Percentiles rank a stretch among this genome's conserved stretches.
These are phyloP conservation scores for Linnemannia exigua DNA, from an alignment of 192 early-diverging fungal genomes.

Conservation along the genomic window DNA sequence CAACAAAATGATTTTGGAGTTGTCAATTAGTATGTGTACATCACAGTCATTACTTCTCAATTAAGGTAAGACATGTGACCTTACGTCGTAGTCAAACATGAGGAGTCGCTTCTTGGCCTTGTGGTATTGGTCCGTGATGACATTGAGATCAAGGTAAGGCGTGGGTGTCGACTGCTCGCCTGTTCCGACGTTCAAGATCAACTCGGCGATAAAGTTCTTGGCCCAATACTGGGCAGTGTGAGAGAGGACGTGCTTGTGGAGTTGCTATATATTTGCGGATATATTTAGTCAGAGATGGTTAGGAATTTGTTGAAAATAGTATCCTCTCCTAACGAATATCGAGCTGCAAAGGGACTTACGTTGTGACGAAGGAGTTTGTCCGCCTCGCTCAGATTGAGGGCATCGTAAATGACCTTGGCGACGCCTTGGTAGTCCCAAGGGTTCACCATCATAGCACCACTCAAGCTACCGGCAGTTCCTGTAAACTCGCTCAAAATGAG, in stretches of 20 bases:
- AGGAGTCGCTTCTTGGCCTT: conserved; percentile 82
- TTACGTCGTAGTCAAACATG: conserved; percentile 95
- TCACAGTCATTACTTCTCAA: not conserved
- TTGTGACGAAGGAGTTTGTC: conserved; percentile 76
- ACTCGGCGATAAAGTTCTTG: conserved; percentile 81
- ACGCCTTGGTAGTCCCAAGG: conserved; percentile 90
- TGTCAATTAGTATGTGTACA: not conserved
- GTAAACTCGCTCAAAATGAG: conserved; percentile 97
- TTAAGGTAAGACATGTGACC: not conserved
- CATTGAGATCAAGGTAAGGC: conserved; percentile 58
- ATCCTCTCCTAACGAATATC: not conserved
- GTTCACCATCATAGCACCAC: conserved; percentile 87
- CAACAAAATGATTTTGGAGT: not conserved
- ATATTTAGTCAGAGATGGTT: not conserved
- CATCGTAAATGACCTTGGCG: conserved; percentile 81
- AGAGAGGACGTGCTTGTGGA: conserved; percentile 83
- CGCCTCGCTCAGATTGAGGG: conserved; percentile 72
- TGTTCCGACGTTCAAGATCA: conserved; percentile 65
- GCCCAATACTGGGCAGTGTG: conserved; percentile 95
- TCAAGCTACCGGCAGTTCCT: conserved; percentile 87
- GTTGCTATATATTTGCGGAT: conserved; percentile 60
- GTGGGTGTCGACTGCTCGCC: conserved; percentile 61
- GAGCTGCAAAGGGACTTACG: conserved; percentile 42
- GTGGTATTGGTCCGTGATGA: conserved; percentile 62
- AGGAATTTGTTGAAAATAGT: not conserved